Conservation (phyloP, 371 early-diverging fungal species). For the Haplosporangium sp. region DNA sequence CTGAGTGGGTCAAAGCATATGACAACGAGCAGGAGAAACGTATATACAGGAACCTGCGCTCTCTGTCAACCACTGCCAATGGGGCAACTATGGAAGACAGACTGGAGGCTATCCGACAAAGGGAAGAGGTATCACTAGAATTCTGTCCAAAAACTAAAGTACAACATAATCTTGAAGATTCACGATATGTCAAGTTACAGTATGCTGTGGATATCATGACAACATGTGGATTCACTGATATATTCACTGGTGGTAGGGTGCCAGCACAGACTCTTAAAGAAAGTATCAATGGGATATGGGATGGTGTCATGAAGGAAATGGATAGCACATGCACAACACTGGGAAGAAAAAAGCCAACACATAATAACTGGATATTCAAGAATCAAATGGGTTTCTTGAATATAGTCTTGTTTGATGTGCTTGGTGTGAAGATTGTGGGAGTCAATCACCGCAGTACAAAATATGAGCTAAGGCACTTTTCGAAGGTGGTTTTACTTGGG, state of each 20-base stretch:
- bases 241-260: neutral
- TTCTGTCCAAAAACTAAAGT: neutral
- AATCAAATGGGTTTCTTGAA: no score
- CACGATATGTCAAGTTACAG: constrained; percentile 7
- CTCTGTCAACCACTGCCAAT: neutral
- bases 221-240: constrained; percentile 14
- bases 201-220: constrained; percentile 12
- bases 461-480: neutral
- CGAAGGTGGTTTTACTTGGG: neutral
- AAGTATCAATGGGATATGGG: no score
- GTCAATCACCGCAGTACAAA: neutral
- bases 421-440: neutral
- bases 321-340: no score
- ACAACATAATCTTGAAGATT: constrained; percentile 10
- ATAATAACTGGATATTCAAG: no score
- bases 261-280: neutral
- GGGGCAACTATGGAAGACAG: neutral
- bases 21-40: constrained; percentile 15
- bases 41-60: constrained; percentile 8
- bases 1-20: constrained; percentile 1
- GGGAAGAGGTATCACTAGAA: no score
- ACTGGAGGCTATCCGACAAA: neutral
- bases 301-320: no score
- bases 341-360: no score
- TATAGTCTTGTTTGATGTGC: neutral